phyloP scores from a whole-genome alignment of 768 basidiomycete species.

The Harrya chromipes region DNA sequence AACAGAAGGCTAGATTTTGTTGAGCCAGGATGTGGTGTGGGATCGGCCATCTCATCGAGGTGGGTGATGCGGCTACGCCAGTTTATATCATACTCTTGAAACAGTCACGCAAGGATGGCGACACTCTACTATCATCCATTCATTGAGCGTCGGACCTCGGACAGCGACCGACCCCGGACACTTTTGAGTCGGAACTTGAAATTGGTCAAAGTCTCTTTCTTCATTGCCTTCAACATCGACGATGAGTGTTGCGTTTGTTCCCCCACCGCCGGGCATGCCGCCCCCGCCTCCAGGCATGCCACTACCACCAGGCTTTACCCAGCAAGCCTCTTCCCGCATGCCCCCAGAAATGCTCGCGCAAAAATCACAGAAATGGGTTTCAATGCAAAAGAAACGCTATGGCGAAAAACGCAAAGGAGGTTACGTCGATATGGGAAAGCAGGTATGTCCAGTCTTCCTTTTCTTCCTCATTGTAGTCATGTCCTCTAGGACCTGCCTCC shows the following conservation, averaged over 20 bases:
- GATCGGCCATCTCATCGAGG: too few species aligned
- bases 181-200: conserved; percentile 22
- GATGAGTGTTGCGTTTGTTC: conserved; percentile 32
- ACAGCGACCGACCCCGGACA: not conserved
- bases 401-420: conserved; percentile 89
- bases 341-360: conserved; percentile 73
- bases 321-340: conserved; percentile 42
- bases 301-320: conserved; percentile 31
- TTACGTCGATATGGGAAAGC: conserved; percentile 90
- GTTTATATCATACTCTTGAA: not conserved
- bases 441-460: conserved; percentile 47
- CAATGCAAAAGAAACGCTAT: conserved; percentile 90
- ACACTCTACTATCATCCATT: not conserved
- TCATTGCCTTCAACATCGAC: conserved; percentile 29
- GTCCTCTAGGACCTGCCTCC: conserved; percentile 80
- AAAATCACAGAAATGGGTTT: conserved; percentile 95
- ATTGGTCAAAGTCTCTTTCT: conserved; percentile 17
- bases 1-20: too few species aligned
- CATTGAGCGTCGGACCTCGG: too few species aligned
- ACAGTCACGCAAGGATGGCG: conserved; percentile 11
- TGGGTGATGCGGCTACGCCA: too few species aligned
- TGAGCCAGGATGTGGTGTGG: too few species aligned
- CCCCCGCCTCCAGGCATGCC: conserved; percentile 42
- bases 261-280: conserved; percentile 43
- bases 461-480: conserved; percentile 1